Evolutionary conservation across 306 rosid genomes (phyloP).

Genomic region (Arachis stenosperma): DNA sequence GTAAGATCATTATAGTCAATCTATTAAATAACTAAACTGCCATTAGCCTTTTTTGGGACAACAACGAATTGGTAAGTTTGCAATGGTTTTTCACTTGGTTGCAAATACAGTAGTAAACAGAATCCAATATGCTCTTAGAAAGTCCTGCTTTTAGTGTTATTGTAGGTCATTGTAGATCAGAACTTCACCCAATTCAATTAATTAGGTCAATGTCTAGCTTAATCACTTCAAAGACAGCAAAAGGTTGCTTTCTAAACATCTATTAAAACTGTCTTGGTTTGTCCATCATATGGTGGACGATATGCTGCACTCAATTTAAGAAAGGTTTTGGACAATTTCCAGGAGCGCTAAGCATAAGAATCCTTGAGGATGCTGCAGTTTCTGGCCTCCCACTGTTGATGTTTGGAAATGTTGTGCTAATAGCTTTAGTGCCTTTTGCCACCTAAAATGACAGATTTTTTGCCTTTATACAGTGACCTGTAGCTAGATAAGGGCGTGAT

Average conservation of each 20-base stretch:
- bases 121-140: neutral
- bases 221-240: no score
- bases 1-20: neutral
- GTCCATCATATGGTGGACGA: no score
- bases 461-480: neutral
- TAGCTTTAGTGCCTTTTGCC: slow-evolving; percentile 11
- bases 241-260: no score
- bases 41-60: neutral
- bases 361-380: no score
- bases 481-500: neutral
- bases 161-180: no score
- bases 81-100: neutral
- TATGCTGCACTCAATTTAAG: no score
- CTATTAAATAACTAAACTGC: neutral
- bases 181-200: no score
- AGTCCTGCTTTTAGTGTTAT: neutral
- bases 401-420: neutral
- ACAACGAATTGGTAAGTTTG: neutral
- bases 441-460: neutral
- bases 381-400: no score
- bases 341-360: no score
- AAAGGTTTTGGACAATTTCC: no score
- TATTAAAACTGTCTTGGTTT: no score
- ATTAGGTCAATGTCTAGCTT: no score
- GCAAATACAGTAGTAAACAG: neutral